Evolutionary conservation across 495 filamentous ascomycete species (phyloP), one percentile per base, ranked within the genome.

Genomic region (Cladorrhinum samala): DNA sequence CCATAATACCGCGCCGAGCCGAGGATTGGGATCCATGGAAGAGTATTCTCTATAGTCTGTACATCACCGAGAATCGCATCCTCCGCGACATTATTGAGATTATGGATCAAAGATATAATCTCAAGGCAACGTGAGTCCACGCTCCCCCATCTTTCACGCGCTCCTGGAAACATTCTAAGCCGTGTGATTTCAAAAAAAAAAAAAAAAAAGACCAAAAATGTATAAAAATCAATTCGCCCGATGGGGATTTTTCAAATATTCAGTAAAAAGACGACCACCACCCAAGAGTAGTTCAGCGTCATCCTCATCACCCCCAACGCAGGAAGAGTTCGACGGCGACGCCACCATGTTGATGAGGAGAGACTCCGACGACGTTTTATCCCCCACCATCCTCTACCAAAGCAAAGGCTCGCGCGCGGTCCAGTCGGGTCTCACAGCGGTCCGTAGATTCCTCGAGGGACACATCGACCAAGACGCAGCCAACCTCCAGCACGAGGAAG

Each of bases 21-120:
- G 57, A 65, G 25, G 61, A 68, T 24, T 68, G 66, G 66, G 66
- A 68, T 14, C 61, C 66, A 0, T 67, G 55, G 55, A 68, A 68
- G 41, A 19, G 2, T 8, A 23, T 65, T 11, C 59, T 68, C 11
- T 40, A 58, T 42, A 57, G 67, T 7, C 58, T 68, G n/a, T 68
- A 68, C 54, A 65, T 68, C 40, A 63, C 58, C 3, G 57, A 68
- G 24, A 67, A 67, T 44, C 54, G 58, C 27, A 63, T 61, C 5
- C 62, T 68, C 25, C 53, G 59, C 3, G 61, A 68, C 8, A 62
- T 68, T n/a, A 68, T 68, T 14, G 37, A 21, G 20, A 54, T 58
- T 13, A 68, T 68, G 66, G 64, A 67, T 11, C 44, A 45, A 3
- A 57, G 43, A 3, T 52, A 67, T 43, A 62, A 65, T 21, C 36